A percentile compares a stretch with the other conserved stretches of the same genome.
These are phyloP conservation scores for Scheffersomyces lignosus DNA, from an alignment of 805 yeast genomes.

Conservation along the genomic window DNA sequence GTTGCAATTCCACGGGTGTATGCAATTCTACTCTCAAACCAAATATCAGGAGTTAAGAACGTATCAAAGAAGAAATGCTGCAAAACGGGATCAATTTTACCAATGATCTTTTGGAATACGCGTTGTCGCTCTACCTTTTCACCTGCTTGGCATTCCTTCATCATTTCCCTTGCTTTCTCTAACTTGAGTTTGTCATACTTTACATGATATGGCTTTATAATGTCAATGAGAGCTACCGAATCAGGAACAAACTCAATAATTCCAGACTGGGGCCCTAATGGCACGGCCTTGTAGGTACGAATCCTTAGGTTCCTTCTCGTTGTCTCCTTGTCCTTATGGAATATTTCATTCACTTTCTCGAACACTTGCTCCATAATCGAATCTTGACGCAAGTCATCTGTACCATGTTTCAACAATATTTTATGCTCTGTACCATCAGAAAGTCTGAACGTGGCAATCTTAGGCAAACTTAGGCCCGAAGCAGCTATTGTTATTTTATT, in stretches of 20 bases:
- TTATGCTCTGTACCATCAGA: constrained; percentile 60
- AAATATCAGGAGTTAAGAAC: constrained; percentile 64
- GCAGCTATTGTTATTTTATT: constrained; percentile 59
- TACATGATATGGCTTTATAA: constrained; percentile 64
- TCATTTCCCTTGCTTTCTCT: constrained; percentile 59
- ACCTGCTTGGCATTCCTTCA: constrained; percentile 57
- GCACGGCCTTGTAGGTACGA: constrained; percentile 86
- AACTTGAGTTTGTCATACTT: constrained; percentile 46
- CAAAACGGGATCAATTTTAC: constrained; percentile 63
- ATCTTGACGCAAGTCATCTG: constrained; percentile 93
- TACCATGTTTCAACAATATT: constrained; percentile 76
- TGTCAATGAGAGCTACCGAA: constrained; percentile 69
- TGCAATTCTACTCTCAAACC: constrained; percentile 66
- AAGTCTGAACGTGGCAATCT: constrained; percentile 57
- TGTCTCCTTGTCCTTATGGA: constrained; percentile 56
- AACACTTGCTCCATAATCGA: constrained; percentile 98
- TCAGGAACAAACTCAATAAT: constrained; percentile 85
- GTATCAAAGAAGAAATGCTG: constrained; percentile 67
- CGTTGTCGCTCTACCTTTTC: constrained; percentile 43
- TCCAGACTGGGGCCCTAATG: constrained; percentile 86
- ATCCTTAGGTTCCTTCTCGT: constrained; percentile 58
- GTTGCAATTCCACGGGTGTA: constrained; percentile 83
- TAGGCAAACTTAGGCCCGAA: constrained; percentile 87
- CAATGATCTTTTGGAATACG: constrained; percentile 48
- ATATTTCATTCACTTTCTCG: constrained; percentile 72